These are phyloP conservation scores for Thielaviopsis cerberus DNA, from an alignment of 2,329 filamentous ascomycete species.

Conservation along the genomic window DNA sequence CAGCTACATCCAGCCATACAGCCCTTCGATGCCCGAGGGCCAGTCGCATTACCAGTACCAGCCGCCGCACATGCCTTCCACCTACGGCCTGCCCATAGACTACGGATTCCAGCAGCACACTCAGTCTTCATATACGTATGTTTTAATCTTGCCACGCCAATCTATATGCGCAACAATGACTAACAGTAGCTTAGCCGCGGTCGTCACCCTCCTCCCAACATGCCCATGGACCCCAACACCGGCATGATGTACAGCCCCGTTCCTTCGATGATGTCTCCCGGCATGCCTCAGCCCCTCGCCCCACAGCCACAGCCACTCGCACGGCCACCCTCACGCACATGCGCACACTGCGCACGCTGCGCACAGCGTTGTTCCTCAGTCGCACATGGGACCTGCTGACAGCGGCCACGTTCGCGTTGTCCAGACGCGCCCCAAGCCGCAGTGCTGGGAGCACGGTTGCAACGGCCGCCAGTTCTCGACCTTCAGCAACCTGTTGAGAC, in stretches of 20 bases:
- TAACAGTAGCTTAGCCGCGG: conserved; percentile 13
- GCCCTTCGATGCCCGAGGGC: conserved; percentile 28
- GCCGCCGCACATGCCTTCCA: conserved; percentile 6
- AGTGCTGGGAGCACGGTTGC: conserved; percentile 94
- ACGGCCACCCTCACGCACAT: conserved; percentile 19
- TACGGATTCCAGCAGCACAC: conserved; percentile 15
- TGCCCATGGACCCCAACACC: conserved; percentile 7
- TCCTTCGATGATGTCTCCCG: conserved; percentile 11
- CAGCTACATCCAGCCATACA: conserved; percentile 32
- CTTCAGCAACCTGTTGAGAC: conserved; percentile 81
- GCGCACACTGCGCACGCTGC: conserved; percentile 4
- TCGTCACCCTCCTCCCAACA: conserved; percentile 5
- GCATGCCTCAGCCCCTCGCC: conserved; percentile 8
- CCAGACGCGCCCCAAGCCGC: conserved; percentile 70
- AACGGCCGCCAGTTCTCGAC: conserved; percentile 91
- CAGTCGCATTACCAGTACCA: conserved; percentile 14
- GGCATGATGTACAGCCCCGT: conserved; percentile 10
- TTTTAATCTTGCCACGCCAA: conserved; percentile 21
- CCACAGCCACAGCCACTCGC: conserved; percentile 7
- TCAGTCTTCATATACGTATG: conserved; percentile 25
- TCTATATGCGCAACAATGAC: conserved; percentile 23
- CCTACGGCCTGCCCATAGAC: conserved; percentile 12
- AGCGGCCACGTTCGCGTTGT: conserved; percentile 44
- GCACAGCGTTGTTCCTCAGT: conserved; percentile 5
- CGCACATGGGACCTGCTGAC: conserved; percentile 9